phyloP scores from a whole-genome alignment of 495 filamentous ascomycete species.

The Bryoglossum gracile region DNA sequence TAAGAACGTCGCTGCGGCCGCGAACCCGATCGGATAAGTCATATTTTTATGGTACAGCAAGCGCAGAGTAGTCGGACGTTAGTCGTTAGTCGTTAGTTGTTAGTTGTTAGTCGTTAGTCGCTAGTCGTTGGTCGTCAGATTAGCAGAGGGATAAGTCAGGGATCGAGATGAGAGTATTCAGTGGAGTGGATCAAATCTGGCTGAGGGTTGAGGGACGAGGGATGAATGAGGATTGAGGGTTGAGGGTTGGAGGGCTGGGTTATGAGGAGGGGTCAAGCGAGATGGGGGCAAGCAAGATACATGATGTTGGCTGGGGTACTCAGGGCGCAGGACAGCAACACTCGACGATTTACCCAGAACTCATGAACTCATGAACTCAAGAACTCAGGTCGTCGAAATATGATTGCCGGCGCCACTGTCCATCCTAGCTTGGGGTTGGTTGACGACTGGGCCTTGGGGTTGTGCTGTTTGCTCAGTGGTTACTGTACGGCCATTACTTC shows the following conservation, averaged over 20 bases:
- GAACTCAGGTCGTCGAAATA: constrained; percentile 8
- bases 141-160: constrained; percentile 9
- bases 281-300: too few species aligned
- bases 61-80: not conserved
- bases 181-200: constrained; percentile 6
- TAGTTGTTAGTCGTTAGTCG: not conserved
- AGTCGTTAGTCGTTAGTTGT: constrained; percentile 1
- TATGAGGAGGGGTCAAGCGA: too few species aligned
- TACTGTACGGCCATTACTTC: too few species aligned
- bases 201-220: not conserved
- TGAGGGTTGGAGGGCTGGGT: too few species aligned
- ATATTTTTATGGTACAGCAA: constrained; percentile 11
- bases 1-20: constrained; percentile 15
- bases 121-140: not conserved
- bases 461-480: too few species aligned
- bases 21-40: constrained; percentile 25
- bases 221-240: constrained; percentile 8
- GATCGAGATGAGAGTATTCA: constrained; percentile 17
- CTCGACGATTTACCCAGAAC: too few species aligned
- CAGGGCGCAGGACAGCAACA: too few species aligned
- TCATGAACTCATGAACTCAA: too few species aligned
- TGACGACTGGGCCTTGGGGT: too few species aligned
- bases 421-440: too few species aligned
- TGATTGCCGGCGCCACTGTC: constrained; percentile 9
- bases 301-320: too few species aligned